Percentiles rank a stretch among this genome's conserved stretches.
Evolutionary conservation across 441 rosid genomes (phyloP).

Genomic region (Codiaeum variegatum): DNA sequence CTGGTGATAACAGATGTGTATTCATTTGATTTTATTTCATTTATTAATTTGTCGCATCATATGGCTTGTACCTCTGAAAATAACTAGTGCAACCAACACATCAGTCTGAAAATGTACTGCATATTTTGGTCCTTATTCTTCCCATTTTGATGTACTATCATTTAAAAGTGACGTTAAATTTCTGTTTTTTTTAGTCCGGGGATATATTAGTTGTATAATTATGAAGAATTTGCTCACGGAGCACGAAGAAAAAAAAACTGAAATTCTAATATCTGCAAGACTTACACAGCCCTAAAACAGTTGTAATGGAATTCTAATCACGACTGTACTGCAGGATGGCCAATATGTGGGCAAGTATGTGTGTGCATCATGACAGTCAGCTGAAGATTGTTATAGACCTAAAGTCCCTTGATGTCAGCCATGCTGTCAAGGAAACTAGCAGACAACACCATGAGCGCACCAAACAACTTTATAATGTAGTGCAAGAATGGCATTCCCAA

Average conservation of each 20-base stretch:
- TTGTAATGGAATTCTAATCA: background rate
- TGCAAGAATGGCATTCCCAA: constrained; percentile 71
- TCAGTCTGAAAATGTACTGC: background rate
- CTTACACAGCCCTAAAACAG: background rate
- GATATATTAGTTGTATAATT: no score
- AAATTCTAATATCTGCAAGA: background rate
- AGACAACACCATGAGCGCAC: constrained; percentile 72
- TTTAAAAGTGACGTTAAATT: background rate
- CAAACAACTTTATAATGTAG: constrained; percentile 59
- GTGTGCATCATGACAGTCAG: constrained; percentile 57
- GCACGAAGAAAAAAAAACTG: background rate
- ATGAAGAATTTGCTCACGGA: no score
- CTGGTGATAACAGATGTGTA: background rate
- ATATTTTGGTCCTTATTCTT: background rate
- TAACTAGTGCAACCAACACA: background rate
- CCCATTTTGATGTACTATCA: background rate
- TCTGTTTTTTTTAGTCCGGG: background rate
- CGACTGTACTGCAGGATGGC: constrained; percentile 59
- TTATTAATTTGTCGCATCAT: background rate
- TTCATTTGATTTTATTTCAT: background rate
- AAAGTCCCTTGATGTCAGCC: constrained; percentile 43
- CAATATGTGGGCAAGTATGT: constrained; percentile 78
- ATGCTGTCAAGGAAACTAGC: constrained; percentile 65
- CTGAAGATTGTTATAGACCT: constrained; percentile 40
- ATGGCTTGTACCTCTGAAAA: background rate